Conservation (phyloP, 768 basidiomycete species). For the Kwoniella heveanensis region DNA sequence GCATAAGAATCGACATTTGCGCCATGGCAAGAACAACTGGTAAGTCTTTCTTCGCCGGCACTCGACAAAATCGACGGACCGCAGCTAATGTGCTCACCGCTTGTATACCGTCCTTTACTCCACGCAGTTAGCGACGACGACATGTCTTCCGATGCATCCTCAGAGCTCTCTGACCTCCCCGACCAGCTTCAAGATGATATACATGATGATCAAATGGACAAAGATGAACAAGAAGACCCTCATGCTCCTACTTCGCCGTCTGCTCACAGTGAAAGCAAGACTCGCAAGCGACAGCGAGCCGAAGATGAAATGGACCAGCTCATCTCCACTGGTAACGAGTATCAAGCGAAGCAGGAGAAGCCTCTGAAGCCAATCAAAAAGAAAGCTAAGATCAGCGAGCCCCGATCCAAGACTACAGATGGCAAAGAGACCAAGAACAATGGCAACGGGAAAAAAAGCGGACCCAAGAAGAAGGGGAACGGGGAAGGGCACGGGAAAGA, state of each 20-base stretch:
- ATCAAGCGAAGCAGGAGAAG: not conserved
- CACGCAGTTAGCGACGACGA: not conserved
- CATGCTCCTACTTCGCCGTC: not conserved
- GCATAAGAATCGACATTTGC: no score
- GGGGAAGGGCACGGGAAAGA: not conserved
- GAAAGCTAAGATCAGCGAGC: conserved; percentile 5
- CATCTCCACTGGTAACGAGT: not conserved
- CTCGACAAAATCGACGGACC: no score
- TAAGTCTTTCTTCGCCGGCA: no score
- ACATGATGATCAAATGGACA: not conserved
- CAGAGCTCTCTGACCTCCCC: not conserved
- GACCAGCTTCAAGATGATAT: not conserved
- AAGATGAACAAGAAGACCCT: no score
- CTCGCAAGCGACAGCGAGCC: not conserved
- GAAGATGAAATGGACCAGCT: not conserved
- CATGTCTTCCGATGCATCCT: not conserved
- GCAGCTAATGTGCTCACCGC: no score
- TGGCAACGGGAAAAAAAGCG: not conserved
- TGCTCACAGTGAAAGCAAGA: no score
- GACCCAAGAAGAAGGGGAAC: not conserved
- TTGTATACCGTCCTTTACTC: no score
- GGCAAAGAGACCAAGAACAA: conserved; percentile 2
- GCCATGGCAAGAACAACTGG: no score
- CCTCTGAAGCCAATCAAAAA: conserved; percentile 5
- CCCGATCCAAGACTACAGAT: not conserved